Evolutionary conservation across 2,329 filamentous ascomycete genomes (phyloP).

Genomic region (Aureobasidium leucospermi): DNA sequence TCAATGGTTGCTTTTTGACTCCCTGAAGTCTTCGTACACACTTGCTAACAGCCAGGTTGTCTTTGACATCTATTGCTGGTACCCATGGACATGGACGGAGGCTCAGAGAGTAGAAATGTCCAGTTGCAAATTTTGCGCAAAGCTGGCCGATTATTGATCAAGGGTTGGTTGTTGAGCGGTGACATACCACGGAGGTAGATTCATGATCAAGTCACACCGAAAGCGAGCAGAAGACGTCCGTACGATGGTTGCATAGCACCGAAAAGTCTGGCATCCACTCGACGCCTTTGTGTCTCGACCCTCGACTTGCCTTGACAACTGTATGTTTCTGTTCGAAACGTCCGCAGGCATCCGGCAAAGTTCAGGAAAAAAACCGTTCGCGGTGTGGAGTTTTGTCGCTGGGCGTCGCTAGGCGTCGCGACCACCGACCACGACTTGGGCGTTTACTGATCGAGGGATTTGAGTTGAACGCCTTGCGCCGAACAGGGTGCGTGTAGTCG

Average conservation of each 20-base stretch:
- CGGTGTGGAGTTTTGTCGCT: neutral
- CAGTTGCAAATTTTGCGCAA: too few relatives aligned
- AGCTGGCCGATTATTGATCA: too few relatives aligned
- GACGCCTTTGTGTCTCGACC: neutral
- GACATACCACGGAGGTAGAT: too few relatives aligned
- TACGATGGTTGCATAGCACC: conserved; percentile 1
- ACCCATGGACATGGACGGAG: too few relatives aligned
- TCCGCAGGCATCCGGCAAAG: neutral
- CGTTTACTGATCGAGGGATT: neutral
- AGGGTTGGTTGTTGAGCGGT: too few relatives aligned
- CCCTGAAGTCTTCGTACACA: too few relatives aligned
- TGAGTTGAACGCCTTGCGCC: neutral
- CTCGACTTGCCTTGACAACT: neutral
- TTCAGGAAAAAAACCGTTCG: neutral
- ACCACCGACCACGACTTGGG: neutral
- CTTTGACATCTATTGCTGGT: too few relatives aligned
- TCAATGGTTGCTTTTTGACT: too few relatives aligned
- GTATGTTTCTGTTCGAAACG: neutral
- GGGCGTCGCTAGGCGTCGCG: neutral
- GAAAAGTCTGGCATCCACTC: neutral
- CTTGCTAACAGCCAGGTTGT: too few relatives aligned
- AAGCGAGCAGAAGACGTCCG: neutral
- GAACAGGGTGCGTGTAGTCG: neutral
- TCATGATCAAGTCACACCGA: neutral
- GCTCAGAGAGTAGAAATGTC: too few relatives aligned